Evolutionary conservation across 768 basidiomycete species (phyloP).

Genomic region (Neoboletus brunneissimus): DNA sequence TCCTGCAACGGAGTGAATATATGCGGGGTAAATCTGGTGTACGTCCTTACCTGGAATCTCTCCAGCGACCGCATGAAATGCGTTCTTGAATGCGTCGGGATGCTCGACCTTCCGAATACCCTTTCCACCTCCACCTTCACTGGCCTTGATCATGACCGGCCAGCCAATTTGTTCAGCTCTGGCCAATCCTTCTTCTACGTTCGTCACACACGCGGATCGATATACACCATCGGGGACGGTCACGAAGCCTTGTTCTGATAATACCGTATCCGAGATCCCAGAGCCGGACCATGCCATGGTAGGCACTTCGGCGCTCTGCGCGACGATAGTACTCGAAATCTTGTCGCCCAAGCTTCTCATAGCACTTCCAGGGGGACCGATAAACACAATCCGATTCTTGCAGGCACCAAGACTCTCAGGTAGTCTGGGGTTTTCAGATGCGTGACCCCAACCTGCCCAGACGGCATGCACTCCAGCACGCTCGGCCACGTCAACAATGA

Average conservation of each 20-base stretch:
- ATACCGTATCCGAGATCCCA: slow-evolving; percentile 82
- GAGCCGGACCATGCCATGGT: slow-evolving; percentile 99
- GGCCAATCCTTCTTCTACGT: slow-evolving; percentile 81
- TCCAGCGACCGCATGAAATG: slow-evolving; percentile 88
- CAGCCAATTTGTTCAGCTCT: slow-evolving; percentile 88
- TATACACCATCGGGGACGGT: slow-evolving; percentile 93
- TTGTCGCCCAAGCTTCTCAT: slow-evolving; percentile 99
- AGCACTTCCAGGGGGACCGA: slow-evolving; percentile 96
- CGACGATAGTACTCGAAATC: slow-evolving; percentile 99
- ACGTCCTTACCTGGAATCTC: slow-evolving; percentile 85
- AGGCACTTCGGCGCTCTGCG: slow-evolving; percentile 93
- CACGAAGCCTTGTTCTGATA: slow-evolving; percentile 87
- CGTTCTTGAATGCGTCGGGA: slow-evolving; percentile 87
- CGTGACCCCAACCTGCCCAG: slow-evolving; percentile 99
- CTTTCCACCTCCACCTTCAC: slow-evolving; percentile 98
- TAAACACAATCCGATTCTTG: slow-evolving; percentile 97
- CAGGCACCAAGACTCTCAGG: slow-evolving; percentile 91
- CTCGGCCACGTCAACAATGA: slow-evolving; percentile 97
- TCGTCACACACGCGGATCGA: slow-evolving; percentile 80
- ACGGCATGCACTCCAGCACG: slow-evolving; percentile 97
- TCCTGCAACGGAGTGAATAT: slow-evolving; percentile 45
- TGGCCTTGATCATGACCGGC: slow-evolving; percentile 99
- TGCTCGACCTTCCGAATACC: slow-evolving; percentile 94
- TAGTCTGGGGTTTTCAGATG: slow-evolving; percentile 95
- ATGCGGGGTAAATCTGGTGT: background rate